Evolutionary conservation across 2,329 filamentous ascomycete species (phyloP).

Genomic region (Nemania sp.): DNA sequence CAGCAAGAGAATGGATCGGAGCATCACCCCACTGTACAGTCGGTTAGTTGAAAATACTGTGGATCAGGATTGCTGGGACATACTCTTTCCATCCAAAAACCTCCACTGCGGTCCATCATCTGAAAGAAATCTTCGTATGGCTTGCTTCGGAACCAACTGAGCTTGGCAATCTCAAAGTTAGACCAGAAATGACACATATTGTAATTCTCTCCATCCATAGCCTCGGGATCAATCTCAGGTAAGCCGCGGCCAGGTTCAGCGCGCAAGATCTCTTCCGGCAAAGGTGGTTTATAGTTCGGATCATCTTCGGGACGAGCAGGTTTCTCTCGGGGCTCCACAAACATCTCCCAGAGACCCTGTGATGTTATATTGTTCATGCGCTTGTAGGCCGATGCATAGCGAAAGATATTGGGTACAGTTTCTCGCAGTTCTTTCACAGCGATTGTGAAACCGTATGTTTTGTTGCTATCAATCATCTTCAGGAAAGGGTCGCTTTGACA

Average conservation of each 20-base stretch:
- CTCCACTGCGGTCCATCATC: conserved; percentile 97
- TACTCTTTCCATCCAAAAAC: conserved; percentile 99
- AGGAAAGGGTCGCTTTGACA: conserved; percentile 81
- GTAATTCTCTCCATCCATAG: conserved; percentile 97
- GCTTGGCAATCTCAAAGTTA: conserved; percentile 95
- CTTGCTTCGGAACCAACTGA: conserved; percentile 96
- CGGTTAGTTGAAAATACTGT: conserved; percentile 39
- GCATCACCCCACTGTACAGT: conserved; percentile 89
- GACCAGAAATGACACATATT: conserved; percentile 99
- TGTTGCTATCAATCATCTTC: conserved; percentile 91
- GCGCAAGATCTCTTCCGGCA: conserved; percentile 81
- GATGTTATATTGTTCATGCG: conserved; percentile 87
- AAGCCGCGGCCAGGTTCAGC: conserved; percentile 71
- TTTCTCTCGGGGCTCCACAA: conserved; percentile 75
- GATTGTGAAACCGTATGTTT: conserved; percentile 98
- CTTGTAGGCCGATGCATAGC: conserved; percentile 98
- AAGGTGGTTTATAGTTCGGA: conserved; percentile 64
- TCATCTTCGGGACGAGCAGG: conserved; percentile 62
- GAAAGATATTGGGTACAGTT: conserved; percentile 97
- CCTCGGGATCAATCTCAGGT: conserved; percentile 84
- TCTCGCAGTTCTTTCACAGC: conserved; percentile 97
- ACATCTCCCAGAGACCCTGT: conserved; percentile 98
- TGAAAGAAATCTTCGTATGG: conserved; percentile 98
- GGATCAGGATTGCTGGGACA: conserved; percentile 27
- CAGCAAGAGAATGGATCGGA: conserved; percentile 95